Evolutionary conservation across 2,329 filamentous ascomycete species (phyloP), one percentile per base, ranked within the genome.

Genomic region (Sphaerulina populicola): DNA sequence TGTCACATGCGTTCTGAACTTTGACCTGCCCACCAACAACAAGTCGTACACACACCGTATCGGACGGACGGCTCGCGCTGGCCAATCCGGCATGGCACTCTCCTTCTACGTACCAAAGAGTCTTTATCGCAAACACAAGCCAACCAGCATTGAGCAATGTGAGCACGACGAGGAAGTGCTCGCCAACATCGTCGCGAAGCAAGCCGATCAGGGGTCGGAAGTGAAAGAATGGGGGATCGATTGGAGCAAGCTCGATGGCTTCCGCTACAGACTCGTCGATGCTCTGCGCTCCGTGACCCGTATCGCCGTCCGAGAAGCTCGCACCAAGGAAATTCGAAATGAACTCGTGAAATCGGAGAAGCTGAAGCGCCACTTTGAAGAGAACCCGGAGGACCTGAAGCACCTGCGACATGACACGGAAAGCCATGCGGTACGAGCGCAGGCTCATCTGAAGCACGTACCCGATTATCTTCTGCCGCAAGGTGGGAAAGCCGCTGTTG

Each of bases 11-110:
- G 90, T 98, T 21, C 81, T 98, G 66, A 98, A 98, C 72, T 98
- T 98, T 68, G 93, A 98, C 69, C 82, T 98, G 12, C 93, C 93
- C 0, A 81, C 82, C 12, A 85, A 83, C 7, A 85, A 88, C 35
- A 94, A 88, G 66, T 94, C 88, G 7, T 98, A 98, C 69, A 94
- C 87, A n/a, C 93, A 98, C 71, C 84, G 93, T 48, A 94, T 98
- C 62, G 93, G 93, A 30, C 83, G 93, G 30, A 98, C 93, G 5
- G 93, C 88, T 1, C 81, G 93, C 55, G 93, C 90, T 1, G 91
- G 90, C 9, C 88, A 94, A 66, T 83, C 86, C 1, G 93, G 93
- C 53, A 97, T 95, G 79, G 89, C 93, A 0, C 77, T 98, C n/a
- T 95, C 89, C 8, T 96, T 98, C 68, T 86, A 94, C 46, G 79